A percentile compares a stretch with the other conserved stretches of the same genome.
phyloP scores from a whole-genome alignment of 2,329 filamentous ascomycete genomes.

The Apiospora pterosperma region DNA sequence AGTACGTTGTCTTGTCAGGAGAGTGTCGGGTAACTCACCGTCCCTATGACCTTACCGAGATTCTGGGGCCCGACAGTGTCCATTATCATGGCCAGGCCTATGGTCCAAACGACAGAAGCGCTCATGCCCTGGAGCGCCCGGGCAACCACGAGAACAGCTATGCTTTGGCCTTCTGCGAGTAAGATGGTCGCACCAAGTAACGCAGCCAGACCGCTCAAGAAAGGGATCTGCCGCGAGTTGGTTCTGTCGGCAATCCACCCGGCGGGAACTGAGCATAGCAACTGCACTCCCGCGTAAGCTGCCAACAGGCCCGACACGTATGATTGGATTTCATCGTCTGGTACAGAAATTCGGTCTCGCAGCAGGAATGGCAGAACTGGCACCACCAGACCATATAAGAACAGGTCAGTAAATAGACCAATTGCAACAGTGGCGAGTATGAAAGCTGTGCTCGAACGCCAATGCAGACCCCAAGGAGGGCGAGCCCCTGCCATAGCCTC shows the following conservation, averaged over 20 bases:
- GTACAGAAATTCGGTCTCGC: constrained; percentile 44
- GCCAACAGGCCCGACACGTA: constrained; percentile 51
- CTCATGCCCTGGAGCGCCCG: constrained; percentile 55
- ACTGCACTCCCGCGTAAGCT: constrained; percentile 49
- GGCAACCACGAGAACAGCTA: constrained; percentile 47
- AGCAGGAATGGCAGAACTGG: constrained; percentile 58
- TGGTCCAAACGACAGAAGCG: constrained; percentile 54
- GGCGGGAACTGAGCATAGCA: constrained; percentile 46
- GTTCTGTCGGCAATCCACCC: constrained; percentile 54
- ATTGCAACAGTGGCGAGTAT: constrained; percentile 54
- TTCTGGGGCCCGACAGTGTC: constrained; percentile 54
- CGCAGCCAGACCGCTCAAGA: constrained; percentile 51
- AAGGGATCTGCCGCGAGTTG: constrained; percentile 51
- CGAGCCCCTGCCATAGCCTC: neutral
- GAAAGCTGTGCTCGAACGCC: constrained; percentile 57
- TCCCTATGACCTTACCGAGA: constrained; percentile 59
- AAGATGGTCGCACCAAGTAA: constrained; percentile 52
- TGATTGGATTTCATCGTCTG: constrained; percentile 45
- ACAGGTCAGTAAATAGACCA: constrained; percentile 55
- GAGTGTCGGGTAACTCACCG: constrained; percentile 29
- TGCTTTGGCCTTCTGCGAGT: constrained; percentile 45
- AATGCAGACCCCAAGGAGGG: constrained; percentile 26
- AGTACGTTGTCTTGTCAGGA: constrained; percentile 3
- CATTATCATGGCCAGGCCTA: constrained; percentile 51
- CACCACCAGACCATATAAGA: constrained; percentile 57